Conservation (phyloP, 1,139 yeast genomes). For the Pichia sp. region DNA sequence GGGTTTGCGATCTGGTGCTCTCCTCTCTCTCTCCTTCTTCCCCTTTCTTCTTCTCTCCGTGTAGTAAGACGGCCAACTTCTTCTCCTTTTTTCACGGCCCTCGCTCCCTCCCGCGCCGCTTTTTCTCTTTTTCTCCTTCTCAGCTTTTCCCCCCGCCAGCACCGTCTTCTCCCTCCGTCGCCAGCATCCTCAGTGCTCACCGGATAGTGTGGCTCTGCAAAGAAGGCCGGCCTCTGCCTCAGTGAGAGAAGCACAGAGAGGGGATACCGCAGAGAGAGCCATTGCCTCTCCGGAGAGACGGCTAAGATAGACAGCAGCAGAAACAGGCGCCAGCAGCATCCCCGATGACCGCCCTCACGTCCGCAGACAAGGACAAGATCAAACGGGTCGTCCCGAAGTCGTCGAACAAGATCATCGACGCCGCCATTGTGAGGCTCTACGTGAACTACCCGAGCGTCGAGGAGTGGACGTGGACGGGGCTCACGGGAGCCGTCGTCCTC, state of each 20-base stretch:
- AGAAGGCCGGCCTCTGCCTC: too few species aligned
- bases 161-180: too few species aligned
- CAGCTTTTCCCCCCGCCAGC: too few species aligned
- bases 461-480: conserved; percentile 83
- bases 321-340: background rate
- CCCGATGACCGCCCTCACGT: conserved; percentile 36
- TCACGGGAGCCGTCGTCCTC: conserved; percentile 78
- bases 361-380: conserved; percentile 79
- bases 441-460: conserved; percentile 83
- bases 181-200: too few species aligned
- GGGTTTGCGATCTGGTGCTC: too few species aligned
- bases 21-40: too few species aligned
- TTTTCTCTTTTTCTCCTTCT: too few species aligned
- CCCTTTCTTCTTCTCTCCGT: too few species aligned
- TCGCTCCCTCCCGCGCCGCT: too few species aligned
- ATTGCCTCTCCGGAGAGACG: background rate
- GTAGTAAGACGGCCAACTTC: too few species aligned
- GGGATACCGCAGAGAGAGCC: background rate
- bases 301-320: background rate
- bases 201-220: too few species aligned
- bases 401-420: conserved; percentile 82
- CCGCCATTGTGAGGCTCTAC: conserved; percentile 84
- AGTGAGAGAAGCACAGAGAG: background rate
- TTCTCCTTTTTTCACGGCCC: too few species aligned
- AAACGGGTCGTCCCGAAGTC: conserved; percentile 87